Percentiles rank a stretch among this genome's conserved stretches.
Evolutionary conservation across 345 rosid species (phyloP).

Genomic region (Aurinia saxatilis): DNA sequence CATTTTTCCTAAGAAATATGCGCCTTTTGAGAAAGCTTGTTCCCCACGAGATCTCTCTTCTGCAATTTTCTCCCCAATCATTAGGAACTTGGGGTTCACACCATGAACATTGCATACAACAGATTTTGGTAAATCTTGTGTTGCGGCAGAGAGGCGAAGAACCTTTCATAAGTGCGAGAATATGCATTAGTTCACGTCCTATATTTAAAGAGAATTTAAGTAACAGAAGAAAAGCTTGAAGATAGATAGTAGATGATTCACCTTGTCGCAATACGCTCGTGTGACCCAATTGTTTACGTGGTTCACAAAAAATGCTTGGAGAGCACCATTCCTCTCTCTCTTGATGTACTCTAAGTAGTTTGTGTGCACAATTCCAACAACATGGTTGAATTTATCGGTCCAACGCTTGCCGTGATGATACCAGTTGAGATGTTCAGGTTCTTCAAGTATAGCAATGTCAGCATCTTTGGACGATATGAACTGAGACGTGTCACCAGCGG

Average conservation of each 20-base stretch:
- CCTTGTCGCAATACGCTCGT: constrained; percentile 92
- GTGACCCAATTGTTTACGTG: constrained; percentile 90
- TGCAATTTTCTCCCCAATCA: constrained; percentile 81
- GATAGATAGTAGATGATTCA: constrained; percentile 10
- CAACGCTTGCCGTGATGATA: constrained; percentile 95
- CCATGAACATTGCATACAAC: constrained; percentile 95
- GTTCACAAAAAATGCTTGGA: constrained; percentile 90
- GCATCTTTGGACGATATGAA: constrained; percentile 86
- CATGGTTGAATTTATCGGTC: constrained; percentile 95
- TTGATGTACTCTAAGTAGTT: constrained; percentile 97
- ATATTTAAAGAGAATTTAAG: not conserved
- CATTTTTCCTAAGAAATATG: constrained; percentile 95
- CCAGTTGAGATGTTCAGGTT: constrained; percentile 98
- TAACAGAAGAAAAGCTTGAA: not conserved
- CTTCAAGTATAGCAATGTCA: constrained; percentile 91
- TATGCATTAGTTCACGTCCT: not conserved
- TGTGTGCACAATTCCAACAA: constrained; percentile 94
- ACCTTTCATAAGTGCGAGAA: constrained; percentile 37
- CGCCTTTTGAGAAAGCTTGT: constrained; percentile 92
- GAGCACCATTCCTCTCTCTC: constrained; percentile 90
- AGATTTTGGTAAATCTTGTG: constrained; percentile 89
- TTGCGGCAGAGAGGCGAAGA: constrained; percentile 95
- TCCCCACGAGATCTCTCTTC: constrained; percentile 83
- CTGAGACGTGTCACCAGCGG: constrained; percentile 92
- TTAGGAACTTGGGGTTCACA: constrained; percentile 86